Base-by-base conservation (phyloP, 129 eudicot species). In the Deinandra increscens region DNA sequence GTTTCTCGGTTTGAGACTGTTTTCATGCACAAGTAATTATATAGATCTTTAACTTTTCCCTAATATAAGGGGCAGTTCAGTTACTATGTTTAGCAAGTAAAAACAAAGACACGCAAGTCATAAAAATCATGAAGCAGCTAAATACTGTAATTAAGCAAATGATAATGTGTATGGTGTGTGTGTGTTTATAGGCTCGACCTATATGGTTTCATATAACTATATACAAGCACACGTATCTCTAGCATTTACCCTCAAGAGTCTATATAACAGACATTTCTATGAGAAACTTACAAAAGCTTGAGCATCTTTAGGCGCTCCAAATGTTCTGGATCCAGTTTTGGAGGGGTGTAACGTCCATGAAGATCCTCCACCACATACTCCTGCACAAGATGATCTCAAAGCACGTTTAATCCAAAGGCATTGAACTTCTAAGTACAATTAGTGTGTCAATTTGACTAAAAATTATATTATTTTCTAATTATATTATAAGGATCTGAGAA, bases 351-450 rank as follows among this genome's bases (percentile, higher is more conserved):
- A 71, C 82, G 84, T 20, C 97, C 97, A 58, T 75, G 79, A 26
- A 90, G 88, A 77, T 90, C 94, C 81, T 86, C 90, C 65, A 90
- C 97, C 44, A 90, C 73, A 67, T 86, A 90, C 66, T 90, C 97
- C 97, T 90, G 82, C 69, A 68, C 14, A 22, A 60, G 7, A 61
- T 66, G 34, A 8, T 7, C 6, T 43, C 15, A 43, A 12, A 43
- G 3, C 49, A 43, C 49, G 11, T 43, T 10, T 43, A 43, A 43
- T 11, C 15, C 49, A 12, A 43, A 11, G 2, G 12, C 49, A 43
- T 4, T 11, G 5, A 3, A 43, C 49, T 43, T 11, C 12, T 10
- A 2, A 43, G 10, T 10, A 43, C 49, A 43, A 43, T 9, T 3
- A 43, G 15, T 43, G 49, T 3, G 12, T 41, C 49, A 11, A 12